Percentiles rank a stretch among this genome's conserved stretches.
Evolutionary conservation across 2,329 filamentous ascomycete species (phyloP).

Genomic region (Colletotrichum eremochloae): DNA sequence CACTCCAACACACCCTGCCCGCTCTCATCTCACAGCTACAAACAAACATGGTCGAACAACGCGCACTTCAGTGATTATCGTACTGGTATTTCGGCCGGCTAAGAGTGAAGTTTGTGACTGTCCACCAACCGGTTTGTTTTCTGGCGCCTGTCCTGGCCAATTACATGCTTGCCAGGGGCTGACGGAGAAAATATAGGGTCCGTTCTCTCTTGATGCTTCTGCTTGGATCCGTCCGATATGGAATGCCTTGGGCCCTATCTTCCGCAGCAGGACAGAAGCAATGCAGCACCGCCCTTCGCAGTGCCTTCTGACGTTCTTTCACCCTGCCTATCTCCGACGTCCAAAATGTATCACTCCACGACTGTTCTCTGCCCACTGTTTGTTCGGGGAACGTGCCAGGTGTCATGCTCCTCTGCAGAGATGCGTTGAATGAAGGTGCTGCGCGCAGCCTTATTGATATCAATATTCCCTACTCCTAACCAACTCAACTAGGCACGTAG

Average conservation of each 20-base stretch:
- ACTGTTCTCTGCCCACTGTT: not conserved
- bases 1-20: not conserved
- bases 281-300: not conserved
- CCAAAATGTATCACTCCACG: not conserved
- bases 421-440: not conserved
- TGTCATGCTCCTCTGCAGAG: not conserved
- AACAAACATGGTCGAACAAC: not conserved
- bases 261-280: not conserved
- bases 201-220: not conserved
- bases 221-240: not conserved
- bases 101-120: not conserved
- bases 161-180: not conserved
- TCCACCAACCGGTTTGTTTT: not conserved
- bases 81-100: not conserved
- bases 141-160: slow-evolving; percentile 10
- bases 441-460: not conserved
- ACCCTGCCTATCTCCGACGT: not conserved
- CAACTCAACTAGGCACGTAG: not conserved
- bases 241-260: not conserved
- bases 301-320: not conserved
- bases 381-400: not conserved
- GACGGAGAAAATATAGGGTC: not conserved
- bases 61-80: not conserved
- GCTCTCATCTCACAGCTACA: not conserved
- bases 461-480: not conserved